These are phyloP conservation scores for Sporothrix variecibatus DNA, from an alignment of 2,329 filamentous ascomycete species.

Conservation along the genomic window DNA sequence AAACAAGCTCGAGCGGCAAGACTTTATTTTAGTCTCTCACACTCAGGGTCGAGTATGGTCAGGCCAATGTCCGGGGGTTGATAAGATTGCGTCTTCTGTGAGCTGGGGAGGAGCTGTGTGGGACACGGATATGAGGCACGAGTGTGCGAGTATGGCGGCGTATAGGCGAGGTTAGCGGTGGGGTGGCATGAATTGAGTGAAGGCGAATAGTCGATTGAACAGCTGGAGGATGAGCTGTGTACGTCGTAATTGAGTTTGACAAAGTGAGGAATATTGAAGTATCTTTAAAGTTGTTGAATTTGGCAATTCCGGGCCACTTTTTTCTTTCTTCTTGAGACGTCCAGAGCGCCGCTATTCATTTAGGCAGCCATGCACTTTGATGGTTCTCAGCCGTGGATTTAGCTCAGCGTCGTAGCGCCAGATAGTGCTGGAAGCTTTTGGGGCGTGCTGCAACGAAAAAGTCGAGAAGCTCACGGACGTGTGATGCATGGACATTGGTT, in stretches of 20 bases:
- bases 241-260: background rate
- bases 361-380: slow-evolving; percentile 20
- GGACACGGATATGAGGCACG: background rate
- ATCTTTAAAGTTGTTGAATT: background rate
- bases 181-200: background rate
- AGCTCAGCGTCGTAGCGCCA: slow-evolving; percentile 1
- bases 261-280: background rate
- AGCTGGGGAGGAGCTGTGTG: background rate
- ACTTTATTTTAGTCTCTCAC: background rate
- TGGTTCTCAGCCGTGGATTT: background rate
- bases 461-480: slow-evolving; percentile 12
- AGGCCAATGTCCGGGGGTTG: background rate
- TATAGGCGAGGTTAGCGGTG: background rate
- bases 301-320: background rate
- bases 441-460: background rate
- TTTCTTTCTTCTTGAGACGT: background rate
- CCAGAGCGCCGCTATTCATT: slow-evolving; percentile 17
- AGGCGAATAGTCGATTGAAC: background rate
- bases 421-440: background rate
- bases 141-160: background rate
- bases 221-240: background rate
- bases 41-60: background rate
- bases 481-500: slow-evolving; percentile 12
- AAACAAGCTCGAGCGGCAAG: background rate
- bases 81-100: slow-evolving; percentile 11